Percentiles rank a stretch among this genome's conserved stretches.
These are phyloP conservation scores for Amphirosellinia nigrospora DNA, from an alignment of 495 filamentous ascomycete genomes.

Conservation along the genomic window DNA sequence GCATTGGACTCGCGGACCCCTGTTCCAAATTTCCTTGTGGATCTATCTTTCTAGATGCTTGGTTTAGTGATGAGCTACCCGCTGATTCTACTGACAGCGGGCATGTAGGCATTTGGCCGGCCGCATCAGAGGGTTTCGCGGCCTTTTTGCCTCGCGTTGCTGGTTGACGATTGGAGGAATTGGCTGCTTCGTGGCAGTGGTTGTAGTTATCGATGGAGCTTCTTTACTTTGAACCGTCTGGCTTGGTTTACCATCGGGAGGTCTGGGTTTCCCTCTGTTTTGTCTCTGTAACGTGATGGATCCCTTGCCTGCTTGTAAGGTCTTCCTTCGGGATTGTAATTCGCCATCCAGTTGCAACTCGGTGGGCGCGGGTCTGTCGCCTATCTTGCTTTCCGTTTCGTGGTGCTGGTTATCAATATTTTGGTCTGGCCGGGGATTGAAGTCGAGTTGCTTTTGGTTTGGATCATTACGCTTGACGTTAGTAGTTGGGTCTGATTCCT, in stretches of 20 bases:
- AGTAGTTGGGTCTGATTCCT: conserved; percentile 26
- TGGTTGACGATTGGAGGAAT: conserved; percentile 42
- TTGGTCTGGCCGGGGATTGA: background rate
- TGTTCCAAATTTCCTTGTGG: conserved; percentile 35
- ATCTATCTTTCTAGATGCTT: conserved; percentile 23
- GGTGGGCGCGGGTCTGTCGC: background rate
- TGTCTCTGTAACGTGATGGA: background rate
- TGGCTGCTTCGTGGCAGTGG: conserved; percentile 17
- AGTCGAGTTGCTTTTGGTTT: conserved; percentile 1
- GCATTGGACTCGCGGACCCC: conserved; percentile 27
- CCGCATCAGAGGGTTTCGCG: conserved; percentile 53
- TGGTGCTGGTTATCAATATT: background rate
- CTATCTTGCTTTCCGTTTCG: background rate
- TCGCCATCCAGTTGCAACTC: background rate
- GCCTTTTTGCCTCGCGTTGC: conserved; percentile 58
- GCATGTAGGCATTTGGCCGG: conserved; percentile 49
- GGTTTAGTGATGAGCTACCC: conserved; percentile 10
- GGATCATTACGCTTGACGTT: background rate
- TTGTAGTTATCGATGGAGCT: conserved; percentile 1
- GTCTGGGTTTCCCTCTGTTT: background rate
- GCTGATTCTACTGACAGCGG: conserved; percentile 41
- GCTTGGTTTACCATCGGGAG: background rate
- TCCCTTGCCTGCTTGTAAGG: background rate
- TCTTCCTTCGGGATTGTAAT: background rate
- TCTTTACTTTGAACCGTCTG: background rate